Evolutionary conservation across 1,284 basidiomycete genomes (phyloP).

Genomic region (Fistulina hepatica): DNA sequence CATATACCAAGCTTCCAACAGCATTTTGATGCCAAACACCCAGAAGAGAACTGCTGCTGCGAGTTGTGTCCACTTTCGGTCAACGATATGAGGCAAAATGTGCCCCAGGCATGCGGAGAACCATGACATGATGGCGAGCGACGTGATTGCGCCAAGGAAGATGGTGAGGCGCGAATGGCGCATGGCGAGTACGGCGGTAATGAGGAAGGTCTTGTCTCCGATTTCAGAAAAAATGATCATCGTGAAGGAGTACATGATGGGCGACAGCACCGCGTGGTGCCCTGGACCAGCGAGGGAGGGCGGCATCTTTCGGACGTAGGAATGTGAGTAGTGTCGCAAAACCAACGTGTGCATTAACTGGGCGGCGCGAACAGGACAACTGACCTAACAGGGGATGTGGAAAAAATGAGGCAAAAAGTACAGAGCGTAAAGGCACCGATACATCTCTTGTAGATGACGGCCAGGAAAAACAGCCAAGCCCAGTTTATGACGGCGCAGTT

Average conservation of each 20-base stretch:
- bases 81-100: constrained; percentile 73
- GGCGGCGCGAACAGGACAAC: no score
- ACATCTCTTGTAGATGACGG: no score
- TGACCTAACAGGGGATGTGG: no score
- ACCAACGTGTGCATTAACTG: no score
- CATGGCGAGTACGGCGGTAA: constrained; percentile 94
- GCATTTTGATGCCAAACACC: constrained; percentile 80
- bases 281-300: no score
- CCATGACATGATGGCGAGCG: constrained; percentile 86
- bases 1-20: constrained; percentile 74
- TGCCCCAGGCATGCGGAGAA: constrained; percentile 84
- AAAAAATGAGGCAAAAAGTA: no score
- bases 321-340: no score
- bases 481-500: no score
- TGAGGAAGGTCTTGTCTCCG: constrained; percentile 98
- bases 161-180: constrained; percentile 81
- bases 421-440: no score
- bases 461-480: no score
- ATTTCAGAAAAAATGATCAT: constrained; percentile 91
- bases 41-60: constrained; percentile 77
- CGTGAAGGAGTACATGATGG: constrained; percentile 64
- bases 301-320: no score
- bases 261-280: no score
- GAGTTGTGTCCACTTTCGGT: constrained; percentile 68
- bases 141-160: constrained; percentile 83